Conservation (phyloP, 1,139 yeast genomes). For the Geotrichum europaeum region DNA sequence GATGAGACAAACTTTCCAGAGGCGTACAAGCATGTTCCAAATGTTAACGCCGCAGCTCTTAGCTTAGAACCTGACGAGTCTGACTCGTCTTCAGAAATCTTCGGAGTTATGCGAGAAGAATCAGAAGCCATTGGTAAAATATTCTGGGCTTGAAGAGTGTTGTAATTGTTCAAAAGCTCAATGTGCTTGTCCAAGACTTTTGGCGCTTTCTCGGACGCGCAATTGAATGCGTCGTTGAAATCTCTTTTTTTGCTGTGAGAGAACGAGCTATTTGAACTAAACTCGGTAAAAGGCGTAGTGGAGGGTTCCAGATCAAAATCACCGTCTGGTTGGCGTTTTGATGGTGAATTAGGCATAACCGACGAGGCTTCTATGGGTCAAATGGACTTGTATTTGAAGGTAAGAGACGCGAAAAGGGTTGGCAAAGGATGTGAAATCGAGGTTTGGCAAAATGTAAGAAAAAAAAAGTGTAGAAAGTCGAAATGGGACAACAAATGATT, state of each 20-base stretch:
- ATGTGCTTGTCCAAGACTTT: background rate
- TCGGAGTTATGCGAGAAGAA: background rate
- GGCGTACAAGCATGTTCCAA: slow-evolving; percentile 11
- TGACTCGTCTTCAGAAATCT: background rate
- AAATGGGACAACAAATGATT: background rate
- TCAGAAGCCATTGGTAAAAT: background rate
- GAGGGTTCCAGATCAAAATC: background rate
- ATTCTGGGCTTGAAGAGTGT: background rate
- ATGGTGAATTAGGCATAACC: background rate
- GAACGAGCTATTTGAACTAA: background rate
- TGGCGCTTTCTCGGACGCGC: background rate
- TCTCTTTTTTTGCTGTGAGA: background rate
- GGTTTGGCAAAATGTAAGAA: background rate
- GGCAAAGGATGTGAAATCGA: background rate
- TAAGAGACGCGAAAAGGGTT: background rate
- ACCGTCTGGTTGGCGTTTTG: background rate
- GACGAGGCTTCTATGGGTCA: background rate
- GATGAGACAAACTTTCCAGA: slow-evolving; percentile 4
- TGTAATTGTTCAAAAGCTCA: background rate
- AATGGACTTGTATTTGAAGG: background rate
- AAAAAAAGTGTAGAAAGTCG: background rate
- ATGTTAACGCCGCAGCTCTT: slow-evolving; percentile 2
- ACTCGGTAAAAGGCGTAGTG: background rate
- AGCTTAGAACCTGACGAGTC: slow-evolving; percentile 8
- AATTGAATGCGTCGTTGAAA: background rate